phyloP scores from a whole-genome alignment of 208 protist genomes.

The Acanthamoeba royreba region DNA sequence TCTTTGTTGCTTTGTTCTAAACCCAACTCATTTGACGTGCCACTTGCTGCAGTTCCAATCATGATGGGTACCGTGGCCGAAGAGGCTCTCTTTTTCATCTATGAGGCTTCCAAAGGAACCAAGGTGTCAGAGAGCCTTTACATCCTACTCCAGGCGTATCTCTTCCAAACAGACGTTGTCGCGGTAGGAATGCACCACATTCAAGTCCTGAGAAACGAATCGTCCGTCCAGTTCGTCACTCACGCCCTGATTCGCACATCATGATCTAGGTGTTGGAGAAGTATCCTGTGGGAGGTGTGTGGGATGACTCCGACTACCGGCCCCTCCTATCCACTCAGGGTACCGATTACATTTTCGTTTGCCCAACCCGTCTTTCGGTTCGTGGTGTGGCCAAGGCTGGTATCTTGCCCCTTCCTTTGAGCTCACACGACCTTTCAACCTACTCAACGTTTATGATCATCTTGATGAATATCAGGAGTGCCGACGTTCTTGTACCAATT shows the following conservation, averaged over 20 bases:
- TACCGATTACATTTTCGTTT: slow-evolving; percentile 60
- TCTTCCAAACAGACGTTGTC: neutral
- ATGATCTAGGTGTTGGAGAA: neutral
- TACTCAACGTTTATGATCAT: neutral
- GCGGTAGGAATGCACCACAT: too few species aligned
- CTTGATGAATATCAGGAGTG: too few species aligned
- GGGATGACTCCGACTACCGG: slow-evolving; percentile 22
- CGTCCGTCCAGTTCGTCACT: too few species aligned
- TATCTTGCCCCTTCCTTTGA: neutral
- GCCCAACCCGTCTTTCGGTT: neutral
- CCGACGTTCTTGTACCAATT: slow-evolving; percentile 43
- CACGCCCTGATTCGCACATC: too few species aligned
- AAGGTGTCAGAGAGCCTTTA: neutral
- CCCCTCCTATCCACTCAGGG: slow-evolving; percentile 20
- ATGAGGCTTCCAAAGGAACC: neutral
- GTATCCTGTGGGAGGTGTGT: neutral
- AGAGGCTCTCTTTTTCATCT: neutral
- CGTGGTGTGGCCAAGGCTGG: neutral
- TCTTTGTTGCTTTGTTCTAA: too few species aligned
- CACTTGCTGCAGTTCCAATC: neutral
- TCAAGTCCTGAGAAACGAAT: too few species aligned
- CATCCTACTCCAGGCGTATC: neutral
- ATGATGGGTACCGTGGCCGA: neutral
- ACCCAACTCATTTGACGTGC: too few species aligned
- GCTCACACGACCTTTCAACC: neutral